Evolutionary conservation across 306 rosid species (phyloP), one percentile per base, ranked within the genome.

Genomic region (Cyclanthera cordifolia): DNA sequence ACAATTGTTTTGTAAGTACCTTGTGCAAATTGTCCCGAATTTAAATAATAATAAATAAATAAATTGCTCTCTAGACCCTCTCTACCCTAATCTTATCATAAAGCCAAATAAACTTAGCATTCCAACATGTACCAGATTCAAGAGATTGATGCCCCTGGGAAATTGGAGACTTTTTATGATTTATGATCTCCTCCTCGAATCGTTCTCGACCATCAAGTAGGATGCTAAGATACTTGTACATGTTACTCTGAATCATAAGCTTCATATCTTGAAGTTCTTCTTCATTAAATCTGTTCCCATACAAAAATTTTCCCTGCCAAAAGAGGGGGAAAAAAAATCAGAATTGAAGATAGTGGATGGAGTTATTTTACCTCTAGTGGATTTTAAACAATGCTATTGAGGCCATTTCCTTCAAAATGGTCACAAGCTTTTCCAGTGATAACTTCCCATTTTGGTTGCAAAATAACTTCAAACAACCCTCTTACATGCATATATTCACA

Each of bases 191-290:
- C 79, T 94, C 99, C 86, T 94, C 97, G 58, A 94, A 94, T 37
- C 96, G 97, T 76, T 94, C 99, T 70, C 95, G 87, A 70, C 99
- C 99, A 77, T 94, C 97, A 20, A 94, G 96, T 72, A 94, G 75
- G 84, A 86, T 88, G 81, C 99, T 94, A 58, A 94, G 91, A 82
- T 94, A 94, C 78, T 81, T 94, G 79, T 94, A 94, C 92, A 94
- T 82, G 78, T 86, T 90, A 79, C 97, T 94, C 75, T 94, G 95
- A 74, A 94, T 90, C 99, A 94, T 94, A 81, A 88, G 75, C 82
- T 94, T 90, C 55, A 90, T 80, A 56, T 90, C 96, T 78, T 79
- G 86, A 61, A 82, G 73, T 72, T 94, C 99, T 83, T 90, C 96
- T 53, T 54, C 78, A 69, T 76, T 76, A 77, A 88, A 94, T 53